Evolutionary conservation across 1,284 basidiomycete species (phyloP), one percentile per base, ranked within the genome.

Genomic region (Taiwanofungus camphoratus): DNA sequence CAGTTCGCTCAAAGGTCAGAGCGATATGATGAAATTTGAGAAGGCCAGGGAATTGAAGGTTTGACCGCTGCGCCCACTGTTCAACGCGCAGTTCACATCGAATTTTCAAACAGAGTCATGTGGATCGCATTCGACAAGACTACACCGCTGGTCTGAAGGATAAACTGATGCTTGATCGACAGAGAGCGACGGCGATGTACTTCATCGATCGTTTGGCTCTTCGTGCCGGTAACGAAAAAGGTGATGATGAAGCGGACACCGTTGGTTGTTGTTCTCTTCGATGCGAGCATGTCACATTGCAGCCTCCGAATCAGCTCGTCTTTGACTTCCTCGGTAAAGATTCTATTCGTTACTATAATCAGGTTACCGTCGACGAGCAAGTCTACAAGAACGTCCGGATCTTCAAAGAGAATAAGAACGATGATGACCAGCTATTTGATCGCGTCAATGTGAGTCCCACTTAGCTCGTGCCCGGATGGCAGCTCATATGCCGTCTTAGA

Each of bases 321-420:
- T 94, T 98, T 65, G 93, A 97, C 66, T 98, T 97, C 71, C 73
- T 97, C 45, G 93, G 93, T 67, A 98, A 98, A 73, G 93, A 98
- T 62, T 96, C 92, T 42, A 97, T 98, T 61, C 80, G 94, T 34
- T 98, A 94, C 69, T 91, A 89, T 64, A 92, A 95, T 59, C 82
- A 82, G 46, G 90, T 95, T 41, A 70, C 82, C 45, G 91, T 97
- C 49, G 87, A 92, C 42, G 65, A 79, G 4, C 92, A 93, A 59
- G 85, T 68, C 24, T 68, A 61, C 60, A 67, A 66, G 59, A 68
- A 67, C 40, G 64, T 68, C 51, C 58, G 55, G 32, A 60, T 67
- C 27, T 82, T 82, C 63, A 92, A 92, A 59, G 80, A 90, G 20
- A 86, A 87, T 55, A 98, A 98, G 73, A 74, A 77, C 41, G 86